Evolutionary conservation across 2,329 filamentous ascomycete genomes (phyloP).

Genomic region (Penicillium italicum): DNA sequence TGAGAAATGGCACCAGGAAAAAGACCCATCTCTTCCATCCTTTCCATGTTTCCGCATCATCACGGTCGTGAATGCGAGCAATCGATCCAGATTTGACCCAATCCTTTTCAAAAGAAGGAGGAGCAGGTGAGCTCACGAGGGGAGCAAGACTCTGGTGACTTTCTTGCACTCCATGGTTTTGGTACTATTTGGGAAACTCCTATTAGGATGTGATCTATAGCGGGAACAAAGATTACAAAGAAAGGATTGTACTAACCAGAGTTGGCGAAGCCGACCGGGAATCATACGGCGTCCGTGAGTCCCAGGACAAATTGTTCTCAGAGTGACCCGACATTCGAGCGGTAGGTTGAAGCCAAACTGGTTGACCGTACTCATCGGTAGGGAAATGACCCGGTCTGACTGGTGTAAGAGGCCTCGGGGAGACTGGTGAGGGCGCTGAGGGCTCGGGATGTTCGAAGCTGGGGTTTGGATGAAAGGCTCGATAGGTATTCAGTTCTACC

Average conservation of each 20-base stretch:
- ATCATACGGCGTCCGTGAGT: constrained; percentile 18
- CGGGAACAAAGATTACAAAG: not conserved
- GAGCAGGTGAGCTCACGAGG: constrained; percentile 30
- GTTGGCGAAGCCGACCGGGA: constrained; percentile 32
- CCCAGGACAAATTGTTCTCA: constrained; percentile 24
- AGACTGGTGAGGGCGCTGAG: constrained; percentile 14
- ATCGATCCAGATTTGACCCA: constrained; percentile 40
- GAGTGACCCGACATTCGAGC: constrained; percentile 20
- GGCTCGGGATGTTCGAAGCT: constrained; percentile 17
- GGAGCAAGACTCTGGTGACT: constrained; percentile 36
- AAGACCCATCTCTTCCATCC: constrained; percentile 39
- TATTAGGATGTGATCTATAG: not conserved
- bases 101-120: constrained; percentile 33
- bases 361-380: constrained; percentile 23
- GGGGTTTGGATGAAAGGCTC: constrained; percentile 12
- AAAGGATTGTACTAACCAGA: constrained; percentile 23
- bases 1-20: constrained; percentile 34
- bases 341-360: constrained; percentile 20
- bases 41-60: constrained; percentile 38
- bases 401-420: constrained; percentile 22
- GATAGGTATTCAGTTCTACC: constrained; percentile 24
- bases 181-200: constrained; percentile 14
- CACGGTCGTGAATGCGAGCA: constrained; percentile 34
- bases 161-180: constrained; percentile 24
- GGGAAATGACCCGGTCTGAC: constrained; percentile 22